These are phyloP conservation scores for Myxozyma nipponensis DNA, from an alignment of 805 yeast genomes.

Conservation along the genomic window DNA sequence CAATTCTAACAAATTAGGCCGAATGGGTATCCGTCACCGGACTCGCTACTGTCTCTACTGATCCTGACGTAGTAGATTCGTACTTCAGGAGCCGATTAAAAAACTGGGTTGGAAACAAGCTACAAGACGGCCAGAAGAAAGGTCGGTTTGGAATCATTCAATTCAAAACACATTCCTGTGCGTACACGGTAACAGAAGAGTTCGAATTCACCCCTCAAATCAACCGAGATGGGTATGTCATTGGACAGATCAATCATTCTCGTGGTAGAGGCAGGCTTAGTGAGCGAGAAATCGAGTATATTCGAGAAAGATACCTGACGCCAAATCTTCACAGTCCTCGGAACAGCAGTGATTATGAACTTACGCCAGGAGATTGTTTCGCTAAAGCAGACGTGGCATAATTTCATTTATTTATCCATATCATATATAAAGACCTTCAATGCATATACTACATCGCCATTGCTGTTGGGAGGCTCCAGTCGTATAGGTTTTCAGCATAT, in stretches of 20 bases:
- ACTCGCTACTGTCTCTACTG: conserved; percentile 13
- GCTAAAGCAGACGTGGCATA: neutral
- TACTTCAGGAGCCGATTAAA: conserved; percentile 9
- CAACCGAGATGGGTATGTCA: conserved; percentile 6
- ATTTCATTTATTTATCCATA: neutral
- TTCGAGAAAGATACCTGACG: conserved; percentile 6
- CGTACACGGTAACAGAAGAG: conserved; percentile 15
- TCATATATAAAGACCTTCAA: neutral
- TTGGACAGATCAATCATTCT: conserved; percentile 13
- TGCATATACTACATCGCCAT: too few relatives aligned
- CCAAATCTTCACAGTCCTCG: neutral
- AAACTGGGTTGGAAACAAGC: conserved; percentile 9
- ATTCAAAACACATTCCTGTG: conserved; percentile 13
- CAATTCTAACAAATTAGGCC: conserved; percentile 8
- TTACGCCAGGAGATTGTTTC: neutral
- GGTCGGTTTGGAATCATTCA: conserved; percentile 6
- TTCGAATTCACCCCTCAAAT: conserved; percentile 16
- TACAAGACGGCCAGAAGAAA: neutral
- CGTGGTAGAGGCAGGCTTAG: conserved; percentile 12
- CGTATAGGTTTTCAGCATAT: conserved; percentile 12
- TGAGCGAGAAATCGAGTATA: conserved; percentile 10
- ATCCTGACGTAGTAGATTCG: conserved; percentile 7
- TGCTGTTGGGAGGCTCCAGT: conserved; percentile 31
- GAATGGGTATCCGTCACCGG: conserved; percentile 26
- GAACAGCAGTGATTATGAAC: neutral